A percentile compares a stretch with the other conserved stretches of the same genome.
Conservation (phyloP, 1,284 basidiomycete genomes). For the Athelia psychrophila region DNA sequence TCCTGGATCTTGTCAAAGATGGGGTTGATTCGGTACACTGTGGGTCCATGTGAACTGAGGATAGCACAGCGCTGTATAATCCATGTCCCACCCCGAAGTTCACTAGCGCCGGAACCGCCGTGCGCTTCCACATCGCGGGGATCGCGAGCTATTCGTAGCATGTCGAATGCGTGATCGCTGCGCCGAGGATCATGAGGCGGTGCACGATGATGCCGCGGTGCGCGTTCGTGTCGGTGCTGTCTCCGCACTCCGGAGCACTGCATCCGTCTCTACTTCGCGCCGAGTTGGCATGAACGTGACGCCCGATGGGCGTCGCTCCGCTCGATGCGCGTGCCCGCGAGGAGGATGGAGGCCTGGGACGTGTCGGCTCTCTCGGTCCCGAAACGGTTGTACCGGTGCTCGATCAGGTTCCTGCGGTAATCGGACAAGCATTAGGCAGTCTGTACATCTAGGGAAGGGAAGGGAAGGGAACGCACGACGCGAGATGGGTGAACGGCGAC, state of each 20-base stretch:
- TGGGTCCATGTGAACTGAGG: too few species aligned
- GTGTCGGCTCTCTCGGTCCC: conserved; percentile 61
- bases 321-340: conserved; percentile 73
- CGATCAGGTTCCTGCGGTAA: conserved; percentile 62
- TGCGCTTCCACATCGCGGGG: conserved; percentile 52
- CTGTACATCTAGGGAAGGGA: too few species aligned
- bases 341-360: conserved; percentile 64
- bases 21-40: too few species aligned
- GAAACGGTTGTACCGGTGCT: conserved; percentile 63
- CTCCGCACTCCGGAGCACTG: conserved; percentile 56
- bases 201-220: conserved; percentile 56
- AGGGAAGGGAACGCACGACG: conserved; percentile 46
- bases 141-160: conserved; percentile 67
- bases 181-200: conserved; percentile 56
- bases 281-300: too few species aligned
- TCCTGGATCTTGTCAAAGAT: too few species aligned
- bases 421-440: background rate
- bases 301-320: conserved; percentile 71
- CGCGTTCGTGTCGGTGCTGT: conserved; percentile 54
- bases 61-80: conserved; percentile 58
- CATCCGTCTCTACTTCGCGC: too few species aligned
- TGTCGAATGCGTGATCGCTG: conserved; percentile 57
- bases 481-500: conserved; percentile 76
- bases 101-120: conserved; percentile 60
- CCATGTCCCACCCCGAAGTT: conserved; percentile 70